phyloP scores from a whole-genome alignment of 257 asterid species.

The Solanum rostratum region DNA sequence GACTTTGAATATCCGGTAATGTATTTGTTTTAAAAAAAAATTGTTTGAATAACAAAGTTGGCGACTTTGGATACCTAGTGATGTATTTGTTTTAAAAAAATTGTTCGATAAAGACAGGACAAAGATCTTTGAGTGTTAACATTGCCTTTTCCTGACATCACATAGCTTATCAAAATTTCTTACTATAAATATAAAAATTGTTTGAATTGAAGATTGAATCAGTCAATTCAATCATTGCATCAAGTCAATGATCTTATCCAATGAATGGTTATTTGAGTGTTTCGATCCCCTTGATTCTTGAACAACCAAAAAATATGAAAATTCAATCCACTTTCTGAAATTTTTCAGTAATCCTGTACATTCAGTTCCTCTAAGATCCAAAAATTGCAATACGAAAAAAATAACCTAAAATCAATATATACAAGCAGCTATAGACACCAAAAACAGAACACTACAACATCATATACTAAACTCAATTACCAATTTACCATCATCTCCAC shows the following conservation, averaged over 20 bases:
- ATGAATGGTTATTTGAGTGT: not conserved
- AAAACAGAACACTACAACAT: not conserved
- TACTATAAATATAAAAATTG: not conserved
- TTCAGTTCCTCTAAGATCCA: not conserved
- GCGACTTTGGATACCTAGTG: not conserved
- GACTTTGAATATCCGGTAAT: too few species aligned
- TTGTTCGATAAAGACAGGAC: not conserved
- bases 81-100: not conserved
- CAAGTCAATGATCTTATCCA: not conserved
- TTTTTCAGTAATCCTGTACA: not conserved
- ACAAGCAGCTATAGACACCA: not conserved
- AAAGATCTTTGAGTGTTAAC: not conserved
- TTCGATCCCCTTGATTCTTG: not conserved
- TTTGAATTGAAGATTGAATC: not conserved
- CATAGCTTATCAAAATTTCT: not conserved
- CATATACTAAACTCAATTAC: not conserved
- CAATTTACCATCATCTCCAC: not conserved
- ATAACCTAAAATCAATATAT: not conserved
- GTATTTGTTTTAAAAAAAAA: too few species aligned
- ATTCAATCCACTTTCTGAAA: not conserved
- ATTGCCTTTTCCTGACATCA: not conserved
- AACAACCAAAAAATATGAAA: not conserved
- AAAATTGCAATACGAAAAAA: not conserved
- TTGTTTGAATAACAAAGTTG: too few species aligned
- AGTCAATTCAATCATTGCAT: not conserved